A percentile compares a stretch with the other conserved stretches of the same genome.
Conservation (phyloP, 352 stramenopile species). For the Pythium grandisporangium region DNA sequence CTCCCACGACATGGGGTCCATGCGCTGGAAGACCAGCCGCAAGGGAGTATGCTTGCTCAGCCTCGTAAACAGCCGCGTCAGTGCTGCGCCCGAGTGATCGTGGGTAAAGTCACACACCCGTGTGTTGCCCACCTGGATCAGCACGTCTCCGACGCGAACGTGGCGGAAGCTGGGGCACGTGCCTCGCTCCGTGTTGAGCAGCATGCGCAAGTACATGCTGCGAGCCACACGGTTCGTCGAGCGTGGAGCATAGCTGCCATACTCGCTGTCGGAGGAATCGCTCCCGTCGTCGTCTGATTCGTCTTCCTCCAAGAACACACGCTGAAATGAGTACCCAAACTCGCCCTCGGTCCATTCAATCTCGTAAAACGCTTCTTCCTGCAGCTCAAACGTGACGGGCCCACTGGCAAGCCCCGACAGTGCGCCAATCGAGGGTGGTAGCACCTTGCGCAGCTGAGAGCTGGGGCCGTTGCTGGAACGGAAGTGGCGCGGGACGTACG, state of each 20-base stretch:
- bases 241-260: too few species aligned
- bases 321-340: constrained; percentile 70
- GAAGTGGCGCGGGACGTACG: constrained; percentile 17
- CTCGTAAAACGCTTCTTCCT: constrained; percentile 45
- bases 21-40: constrained; percentile 59
- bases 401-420: constrained; percentile 52
- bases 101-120: constrained; percentile 58
- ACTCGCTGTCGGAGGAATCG: background rate
- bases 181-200: constrained; percentile 63
- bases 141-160: constrained; percentile 49
- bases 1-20: constrained; percentile 52
- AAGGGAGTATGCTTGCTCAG: constrained; percentile 43
- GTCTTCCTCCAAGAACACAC: constrained; percentile 44
- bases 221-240: too few species aligned
- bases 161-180: constrained; percentile 56
- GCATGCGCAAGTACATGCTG: constrained; percentile 53
- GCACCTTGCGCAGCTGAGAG: constrained; percentile 40
- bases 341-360: constrained; percentile 50
- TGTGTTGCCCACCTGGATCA: constrained; percentile 46
- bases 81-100: constrained; percentile 31
- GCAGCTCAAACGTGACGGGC: constrained; percentile 43
- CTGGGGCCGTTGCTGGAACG: constrained; percentile 28
- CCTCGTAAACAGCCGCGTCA: constrained; percentile 66
- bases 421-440: constrained; percentile 50
- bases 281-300: constrained; percentile 20